Percentiles rank a stretch among this genome's conserved stretches.
phyloP scores from a whole-genome alignment of 2,329 filamentous ascomycete genomes.

The Trichoderma sp. region DNA sequence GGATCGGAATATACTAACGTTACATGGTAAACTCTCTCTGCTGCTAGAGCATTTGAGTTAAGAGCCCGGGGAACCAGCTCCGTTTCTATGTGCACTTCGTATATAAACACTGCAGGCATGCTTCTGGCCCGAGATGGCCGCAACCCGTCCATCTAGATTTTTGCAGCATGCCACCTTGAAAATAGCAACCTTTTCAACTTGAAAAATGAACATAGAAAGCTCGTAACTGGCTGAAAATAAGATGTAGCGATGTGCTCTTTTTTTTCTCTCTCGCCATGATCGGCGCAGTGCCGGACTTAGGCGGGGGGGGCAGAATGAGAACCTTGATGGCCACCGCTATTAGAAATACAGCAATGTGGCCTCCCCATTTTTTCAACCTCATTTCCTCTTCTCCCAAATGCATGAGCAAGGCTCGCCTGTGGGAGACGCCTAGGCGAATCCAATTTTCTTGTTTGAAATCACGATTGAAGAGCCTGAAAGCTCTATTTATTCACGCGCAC shows the following conservation, averaged over 20 bases:
- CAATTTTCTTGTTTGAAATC: background rate
- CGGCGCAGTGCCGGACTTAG: background rate
- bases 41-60: background rate
- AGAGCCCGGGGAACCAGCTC: background rate
- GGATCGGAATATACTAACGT: background rate
- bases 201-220: background rate
- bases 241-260: background rate
- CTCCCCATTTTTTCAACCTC: background rate
- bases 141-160: background rate
- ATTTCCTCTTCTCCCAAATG: background rate
- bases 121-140: background rate
- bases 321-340: conserved; percentile 16
- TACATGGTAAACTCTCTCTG: background rate
- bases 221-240: background rate
- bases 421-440: background rate
- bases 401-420: background rate
- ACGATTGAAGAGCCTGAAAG: background rate
- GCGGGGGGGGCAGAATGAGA: background rate
- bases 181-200: background rate
- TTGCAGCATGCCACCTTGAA: background rate
- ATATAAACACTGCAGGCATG: background rate
- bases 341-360: background rate
- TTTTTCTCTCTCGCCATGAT: background rate
- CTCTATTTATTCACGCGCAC: background rate
- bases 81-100: background rate